Base-by-base conservation (phyloP, 108 stramenopile species). In the Chaetoceros muelleri region DNA sequence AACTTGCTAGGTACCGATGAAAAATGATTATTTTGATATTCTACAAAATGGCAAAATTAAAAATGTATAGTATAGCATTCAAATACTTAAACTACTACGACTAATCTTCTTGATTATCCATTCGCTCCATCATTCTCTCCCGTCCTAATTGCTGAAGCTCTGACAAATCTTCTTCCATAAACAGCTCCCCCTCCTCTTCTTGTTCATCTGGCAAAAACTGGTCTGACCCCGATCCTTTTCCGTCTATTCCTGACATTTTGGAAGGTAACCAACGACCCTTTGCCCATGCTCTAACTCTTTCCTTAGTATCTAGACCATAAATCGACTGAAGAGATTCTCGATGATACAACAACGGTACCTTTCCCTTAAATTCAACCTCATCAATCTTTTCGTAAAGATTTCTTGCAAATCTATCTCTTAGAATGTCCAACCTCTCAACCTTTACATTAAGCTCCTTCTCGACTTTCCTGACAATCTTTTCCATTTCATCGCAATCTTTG, bases 401-500 rank as follows among this genome's bases (percentile, higher is more conserved):
- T 62, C 71, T 55, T 18, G 81, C 79, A 0, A 50, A 55, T 22
- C 71, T 54, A 48, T 82, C 75, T 29, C 76, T 58, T 48, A 70
- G 60, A 1, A 86, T 61, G 63, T 85, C 80, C 48, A 90, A 52
- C 1, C 82, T 74, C 53, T 85, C 77, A 26, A 89, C 81, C 27
- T 65, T 56, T 18, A 83, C 71, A 2, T 69, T 66, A 2, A 66
- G 45, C 58, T 89, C 83, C 57, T 68, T 66, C 66, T 85, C 84
- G 18, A 89, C 58, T 22, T 71, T 23, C 28, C 51, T 55, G 18
- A 85, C 71, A 27, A 70, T 69, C 46, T 72, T 66, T 53, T 89
- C 84, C 75, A 83, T 81, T 28, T 65, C 72, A 53, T 85, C 81
- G 67, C 78, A 80, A 61, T 87, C 81, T 22, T 64, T 67, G 62